Evolutionary conservation across 176 grass and related monocot genomes (phyloP), one percentile per base, ranked within the genome.

Genomic region (Olyra latifolia): DNA sequence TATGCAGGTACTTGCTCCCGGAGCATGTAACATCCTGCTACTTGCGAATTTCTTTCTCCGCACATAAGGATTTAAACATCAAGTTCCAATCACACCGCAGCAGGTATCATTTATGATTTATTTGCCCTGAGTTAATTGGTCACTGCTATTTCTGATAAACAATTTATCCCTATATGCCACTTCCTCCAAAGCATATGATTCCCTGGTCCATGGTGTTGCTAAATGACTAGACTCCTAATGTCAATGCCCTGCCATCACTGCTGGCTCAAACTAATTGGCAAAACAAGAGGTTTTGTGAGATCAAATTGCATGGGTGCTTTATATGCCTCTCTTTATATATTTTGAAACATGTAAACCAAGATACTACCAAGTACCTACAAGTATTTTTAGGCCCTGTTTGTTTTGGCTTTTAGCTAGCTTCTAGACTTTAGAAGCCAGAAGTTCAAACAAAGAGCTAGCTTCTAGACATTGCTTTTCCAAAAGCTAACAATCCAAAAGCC

Each of bases 51-150:
- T 91, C 92, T 42, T 99, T 93, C 80, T 99, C 92, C 87, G 92
- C 92, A 10, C 92, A 99, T 86, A 86, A 87, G 39, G 96, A 99
- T 91, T 81, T 99, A 62, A 99, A 95, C 50, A 95, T 99, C 71
- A 99, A 93, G 84, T 99, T 99, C 46, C 96, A 99, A 84, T 95
- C 92, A 70, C 91, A 95, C 70, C 90, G 96, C 40, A 99, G 92
- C 88, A 95, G 96, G 96, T 93, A 89, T 64, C 43, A 9, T 55
- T 52, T 48, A 61, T 54, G 40, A 10, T 80, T 69, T 69, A 14
- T 54, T 67, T 52, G 17, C 29, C 24, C 23, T 73, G 60, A 32
- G 41, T 79, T 68, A 47, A 13, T 48, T 81, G 29, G 28, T 71
- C 3, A 72, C 71, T 30, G 6, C 39, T 78, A 64, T 71, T 70